Conservation (phyloP, 2,329 filamentous ascomycete species). For the Xylariales sp. region DNA sequence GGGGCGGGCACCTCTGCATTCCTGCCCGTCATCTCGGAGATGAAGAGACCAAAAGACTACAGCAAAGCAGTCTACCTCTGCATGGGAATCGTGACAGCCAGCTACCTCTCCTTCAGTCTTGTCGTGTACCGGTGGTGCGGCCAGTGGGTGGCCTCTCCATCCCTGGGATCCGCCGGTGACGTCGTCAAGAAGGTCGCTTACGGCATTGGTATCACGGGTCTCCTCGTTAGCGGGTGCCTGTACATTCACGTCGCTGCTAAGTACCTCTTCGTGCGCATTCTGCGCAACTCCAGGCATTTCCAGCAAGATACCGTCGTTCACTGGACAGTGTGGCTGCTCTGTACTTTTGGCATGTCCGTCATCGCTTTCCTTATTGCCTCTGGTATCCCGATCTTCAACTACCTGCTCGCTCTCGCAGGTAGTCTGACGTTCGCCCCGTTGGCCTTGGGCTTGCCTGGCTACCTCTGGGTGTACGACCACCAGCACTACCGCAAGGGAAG, state of each 20-base stretch:
- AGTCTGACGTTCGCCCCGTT: constrained; percentile 20
- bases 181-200: constrained; percentile 71
- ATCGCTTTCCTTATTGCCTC: constrained; percentile 24
- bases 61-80: constrained; percentile 69
- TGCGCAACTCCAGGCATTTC: constrained; percentile 47
- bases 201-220: constrained; percentile 66
- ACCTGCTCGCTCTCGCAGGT: constrained; percentile 18
- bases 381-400: constrained; percentile 23
- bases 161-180: constrained; percentile 69
- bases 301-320: constrained; percentile 45
- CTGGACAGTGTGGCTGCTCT: constrained; percentile 49
- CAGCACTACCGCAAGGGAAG: constrained; percentile 23
- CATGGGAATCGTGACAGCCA: constrained; percentile 65
- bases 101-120: constrained; percentile 68
- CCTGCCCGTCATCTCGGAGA: constrained; percentile 73
- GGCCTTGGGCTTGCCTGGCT: constrained; percentile 11
- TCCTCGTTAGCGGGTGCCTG: constrained; percentile 57
- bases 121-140: constrained; percentile 73
- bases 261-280: constrained; percentile 51
- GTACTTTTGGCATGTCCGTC: constrained; percentile 39
- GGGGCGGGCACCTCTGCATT: constrained; percentile 70
- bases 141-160: constrained; percentile 70
- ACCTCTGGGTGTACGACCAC: constrained; percentile 25
- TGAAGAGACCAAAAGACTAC: constrained; percentile 69
- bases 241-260: constrained; percentile 51